Evolutionary conservation across 1,139 yeast species (phyloP).

Genomic region (Lodderomyces orthopsilosis): DNA sequence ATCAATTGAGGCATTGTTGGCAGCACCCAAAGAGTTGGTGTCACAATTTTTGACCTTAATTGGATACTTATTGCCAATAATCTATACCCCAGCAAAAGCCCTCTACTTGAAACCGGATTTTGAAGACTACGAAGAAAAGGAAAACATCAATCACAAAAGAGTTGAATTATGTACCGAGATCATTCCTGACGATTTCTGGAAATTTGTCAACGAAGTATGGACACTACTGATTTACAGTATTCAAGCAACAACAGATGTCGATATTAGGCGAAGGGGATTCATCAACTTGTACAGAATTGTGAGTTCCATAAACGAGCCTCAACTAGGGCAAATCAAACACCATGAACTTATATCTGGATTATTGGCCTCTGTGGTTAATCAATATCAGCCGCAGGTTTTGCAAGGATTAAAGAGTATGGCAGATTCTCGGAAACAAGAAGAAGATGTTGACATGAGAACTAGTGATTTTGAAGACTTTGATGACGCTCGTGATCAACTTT

Average conservation of each 20-base stretch:
- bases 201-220: slow-evolving; percentile 52
- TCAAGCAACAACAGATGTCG: slow-evolving; percentile 71
- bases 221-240: slow-evolving; percentile 67
- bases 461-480: slow-evolving; percentile 13
- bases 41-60: slow-evolving; percentile 55
- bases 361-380: slow-evolving; percentile 71
- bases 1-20: slow-evolving; percentile 66
- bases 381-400: slow-evolving; percentile 36
- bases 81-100: slow-evolving; percentile 27
- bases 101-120: slow-evolving; percentile 30
- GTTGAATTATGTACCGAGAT: slow-evolving; percentile 22
- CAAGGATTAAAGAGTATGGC: slow-evolving; percentile 15
- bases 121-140: slow-evolving; percentile 25
- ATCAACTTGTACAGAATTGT: slow-evolving; percentile 57
- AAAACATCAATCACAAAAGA: slow-evolving; percentile 27
- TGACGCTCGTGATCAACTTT: slow-evolving; percentile 6
- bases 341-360: slow-evolving; percentile 42
- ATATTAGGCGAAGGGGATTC: slow-evolving; percentile 60
- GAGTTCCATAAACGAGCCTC: slow-evolving; percentile 23
- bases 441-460: slow-evolving; percentile 12
- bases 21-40: slow-evolving; percentile 67
- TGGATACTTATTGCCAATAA: slow-evolving; percentile 55
- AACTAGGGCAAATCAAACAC: slow-evolving; percentile 20
- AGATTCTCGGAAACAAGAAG: slow-evolving; percentile 3
- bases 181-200: slow-evolving; percentile 28